These are phyloP conservation scores for Dysphania ambrosioides DNA, from an alignment of 148 eudicot genomes.

Conservation along the genomic window DNA sequence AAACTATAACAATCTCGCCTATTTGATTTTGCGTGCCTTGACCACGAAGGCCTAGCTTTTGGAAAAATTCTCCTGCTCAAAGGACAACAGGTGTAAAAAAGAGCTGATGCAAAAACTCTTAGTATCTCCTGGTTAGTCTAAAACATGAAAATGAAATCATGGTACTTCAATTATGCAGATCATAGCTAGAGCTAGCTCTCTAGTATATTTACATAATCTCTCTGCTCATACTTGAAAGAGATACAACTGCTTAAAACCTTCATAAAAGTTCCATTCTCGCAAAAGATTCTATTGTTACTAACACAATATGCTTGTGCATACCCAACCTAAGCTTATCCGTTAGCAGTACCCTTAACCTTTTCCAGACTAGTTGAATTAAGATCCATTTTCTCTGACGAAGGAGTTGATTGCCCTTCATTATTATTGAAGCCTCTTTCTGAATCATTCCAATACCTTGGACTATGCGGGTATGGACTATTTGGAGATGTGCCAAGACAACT, in stretches of 20 bases:
- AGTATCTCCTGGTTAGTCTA: background rate
- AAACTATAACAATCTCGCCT: too few relatives aligned
- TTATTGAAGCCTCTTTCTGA: constrained; percentile 19
- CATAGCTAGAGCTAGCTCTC: too few relatives aligned
- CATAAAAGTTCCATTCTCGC: too few relatives aligned
- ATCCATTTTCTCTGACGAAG: background rate
- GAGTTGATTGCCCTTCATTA: constrained; percentile 2
- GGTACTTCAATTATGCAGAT: too few relatives aligned
- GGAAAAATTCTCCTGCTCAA: background rate
- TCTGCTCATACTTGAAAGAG: too few relatives aligned
- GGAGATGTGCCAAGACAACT: constrained; percentile 11
- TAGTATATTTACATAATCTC: too few relatives aligned
- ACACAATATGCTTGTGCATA: background rate
- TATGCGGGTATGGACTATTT: constrained; percentile 18
- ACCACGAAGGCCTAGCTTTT: too few relatives aligned
- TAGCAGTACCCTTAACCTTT: background rate
- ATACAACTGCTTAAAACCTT: too few relatives aligned
- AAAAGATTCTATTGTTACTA: too few relatives aligned
- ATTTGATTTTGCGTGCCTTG: too few relatives aligned
- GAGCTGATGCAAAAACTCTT: background rate
- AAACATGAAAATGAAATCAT: background rate
- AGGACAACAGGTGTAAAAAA: background rate
- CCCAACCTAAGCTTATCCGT: background rate
- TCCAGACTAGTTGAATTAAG: background rate
- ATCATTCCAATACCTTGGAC: constrained; percentile 25